Percentiles rank a stretch among this genome's conserved stretches.
Conservation (phyloP, 192 early-diverging fungal genomes). For the Gryganskiella cystojenkinii region DNA sequence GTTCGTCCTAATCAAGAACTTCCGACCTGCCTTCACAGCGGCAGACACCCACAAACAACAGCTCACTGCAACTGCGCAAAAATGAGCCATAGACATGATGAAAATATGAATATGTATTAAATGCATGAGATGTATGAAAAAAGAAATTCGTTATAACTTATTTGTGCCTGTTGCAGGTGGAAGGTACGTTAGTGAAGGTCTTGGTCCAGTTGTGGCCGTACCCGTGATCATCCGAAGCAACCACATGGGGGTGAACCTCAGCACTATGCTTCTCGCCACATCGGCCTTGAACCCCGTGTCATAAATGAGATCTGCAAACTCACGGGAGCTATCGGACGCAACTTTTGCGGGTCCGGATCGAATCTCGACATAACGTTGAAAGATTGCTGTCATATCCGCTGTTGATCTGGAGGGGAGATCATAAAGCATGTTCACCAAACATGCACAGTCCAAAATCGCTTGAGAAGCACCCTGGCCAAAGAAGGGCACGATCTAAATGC, state of each 20-base stretch:
- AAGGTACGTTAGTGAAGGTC: no score
- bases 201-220: not conserved
- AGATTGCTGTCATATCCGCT: not conserved
- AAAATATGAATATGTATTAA: no score
- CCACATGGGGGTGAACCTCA: constrained; percentile 40
- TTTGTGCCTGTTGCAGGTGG: no score
- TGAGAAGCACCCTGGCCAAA: not conserved
- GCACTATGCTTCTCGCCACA: constrained; percentile 40
- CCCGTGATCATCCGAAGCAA: constrained; percentile 44
- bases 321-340: constrained; percentile 20
- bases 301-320: constrained; percentile 52
- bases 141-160: no score
- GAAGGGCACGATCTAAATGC: not conserved
- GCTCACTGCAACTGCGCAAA: no score
- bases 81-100: no score
- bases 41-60: no score
- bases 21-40: no score
- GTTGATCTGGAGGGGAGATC: not conserved
- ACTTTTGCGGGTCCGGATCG: not conserved
- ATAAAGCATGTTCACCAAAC: not conserved
- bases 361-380: not conserved
- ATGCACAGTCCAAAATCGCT: not conserved
- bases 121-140: no score
- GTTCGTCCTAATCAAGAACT: no score
- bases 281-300: constrained; percentile 50